Percentiles rank a stretch among this genome's conserved stretches.
These are phyloP conservation scores for Gymnopilus junonius DNA, from an alignment of 768 basidiomycete species.

Conservation along the genomic window DNA sequence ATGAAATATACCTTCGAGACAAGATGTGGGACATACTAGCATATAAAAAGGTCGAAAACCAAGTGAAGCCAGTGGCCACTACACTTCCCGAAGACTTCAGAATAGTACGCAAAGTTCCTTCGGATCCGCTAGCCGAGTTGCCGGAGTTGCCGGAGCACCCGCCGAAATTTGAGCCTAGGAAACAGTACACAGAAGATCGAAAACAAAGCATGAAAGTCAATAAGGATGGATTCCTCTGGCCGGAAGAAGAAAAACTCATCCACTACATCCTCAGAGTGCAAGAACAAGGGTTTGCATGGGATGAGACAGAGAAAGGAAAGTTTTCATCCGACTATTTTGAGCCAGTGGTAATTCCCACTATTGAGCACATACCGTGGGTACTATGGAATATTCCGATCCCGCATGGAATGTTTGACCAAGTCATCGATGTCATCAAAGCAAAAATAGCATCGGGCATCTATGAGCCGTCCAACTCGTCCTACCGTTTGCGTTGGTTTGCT, in stretches of 20 bases:
- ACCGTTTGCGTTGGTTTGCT: slow-evolving; percentile 30
- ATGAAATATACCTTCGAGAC: neutral
- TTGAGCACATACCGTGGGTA: slow-evolving; percentile 37
- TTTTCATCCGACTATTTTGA: slow-evolving; percentile 29
- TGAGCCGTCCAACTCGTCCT: slow-evolving; percentile 25
- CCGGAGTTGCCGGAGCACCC: slow-evolving; percentile 29
- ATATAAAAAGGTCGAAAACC: slow-evolving; percentile 38
- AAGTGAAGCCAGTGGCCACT: slow-evolving; percentile 36
- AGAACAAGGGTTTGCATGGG: slow-evolving; percentile 38
- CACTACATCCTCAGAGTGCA: slow-evolving; percentile 34
- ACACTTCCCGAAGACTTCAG: slow-evolving; percentile 36
- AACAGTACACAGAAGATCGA: slow-evolving; percentile 28
- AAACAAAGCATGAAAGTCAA: slow-evolving; percentile 30
- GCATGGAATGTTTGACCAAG: slow-evolving; percentile 28
- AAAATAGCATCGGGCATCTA: slow-evolving; percentile 30
- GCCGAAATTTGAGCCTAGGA: slow-evolving; percentile 35
- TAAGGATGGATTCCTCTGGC: slow-evolving; percentile 33
- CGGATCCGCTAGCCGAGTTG: slow-evolving; percentile 36
- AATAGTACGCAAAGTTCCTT: slow-evolving; percentile 32
- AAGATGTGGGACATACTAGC: slow-evolving; percentile 1
- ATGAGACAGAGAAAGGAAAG: slow-evolving; percentile 31
- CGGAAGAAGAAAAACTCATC: slow-evolving; percentile 39
- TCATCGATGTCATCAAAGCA: slow-evolving; percentile 27
- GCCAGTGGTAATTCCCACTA: slow-evolving; percentile 26
- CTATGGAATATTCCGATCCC: slow-evolving; percentile 36